These are phyloP conservation scores for Ophiostoma ulmi DNA, from an alignment of 2,329 filamentous ascomycete genomes.

Conservation along the genomic window DNA sequence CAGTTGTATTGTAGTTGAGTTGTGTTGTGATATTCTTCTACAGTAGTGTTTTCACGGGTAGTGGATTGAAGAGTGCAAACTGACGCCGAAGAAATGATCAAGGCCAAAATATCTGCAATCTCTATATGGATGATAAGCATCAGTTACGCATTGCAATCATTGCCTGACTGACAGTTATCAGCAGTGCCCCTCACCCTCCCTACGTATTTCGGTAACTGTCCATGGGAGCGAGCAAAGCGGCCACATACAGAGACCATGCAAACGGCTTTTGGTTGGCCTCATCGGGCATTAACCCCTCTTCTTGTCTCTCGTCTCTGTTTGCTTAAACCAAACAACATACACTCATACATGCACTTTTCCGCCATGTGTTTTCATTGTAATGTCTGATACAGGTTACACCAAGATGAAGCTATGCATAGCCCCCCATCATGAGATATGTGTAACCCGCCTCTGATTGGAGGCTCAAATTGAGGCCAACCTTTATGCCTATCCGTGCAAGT, in stretches of 20 bases:
- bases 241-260: slow-evolving; percentile 1
- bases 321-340: background rate
- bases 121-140: background rate
- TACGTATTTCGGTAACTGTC: background rate
- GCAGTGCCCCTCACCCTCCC: background rate
- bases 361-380: background rate
- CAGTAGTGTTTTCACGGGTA: background rate
- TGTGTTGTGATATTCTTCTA: background rate
- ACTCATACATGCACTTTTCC: background rate
- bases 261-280: background rate
- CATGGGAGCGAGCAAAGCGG: background rate
- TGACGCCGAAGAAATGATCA: background rate
- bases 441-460: background rate
- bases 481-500: background rate
- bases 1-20: background rate
- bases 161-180: background rate
- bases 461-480: slow-evolving; percentile 12
- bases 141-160: background rate
- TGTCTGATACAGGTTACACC: background rate
- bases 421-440: background rate
- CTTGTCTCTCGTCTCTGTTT: background rate
- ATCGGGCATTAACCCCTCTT: slow-evolving; percentile 5
- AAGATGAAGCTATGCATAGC: background rate
- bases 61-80: background rate
- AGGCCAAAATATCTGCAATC: background rate